Conservation (phyloP, 2,329 filamentous ascomycete genomes). For the Fusarium sp. region DNA sequence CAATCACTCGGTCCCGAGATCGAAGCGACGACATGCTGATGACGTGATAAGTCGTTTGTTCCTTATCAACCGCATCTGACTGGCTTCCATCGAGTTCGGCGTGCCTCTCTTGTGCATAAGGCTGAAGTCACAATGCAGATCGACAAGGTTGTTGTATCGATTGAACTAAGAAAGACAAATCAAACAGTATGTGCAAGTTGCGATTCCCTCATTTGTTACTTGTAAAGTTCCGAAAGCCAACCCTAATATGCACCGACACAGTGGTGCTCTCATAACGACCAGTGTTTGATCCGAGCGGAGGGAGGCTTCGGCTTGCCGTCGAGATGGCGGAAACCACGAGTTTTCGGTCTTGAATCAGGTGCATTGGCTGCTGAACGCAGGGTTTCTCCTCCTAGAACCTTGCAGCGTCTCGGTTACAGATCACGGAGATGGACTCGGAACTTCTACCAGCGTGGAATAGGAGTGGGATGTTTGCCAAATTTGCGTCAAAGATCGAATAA, state of each 20-base stretch:
- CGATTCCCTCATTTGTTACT: not conserved
- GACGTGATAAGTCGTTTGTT: not conserved
- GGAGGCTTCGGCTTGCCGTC: too few species aligned
- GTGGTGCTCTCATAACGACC: too few species aligned
- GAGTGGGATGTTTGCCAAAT: too few species aligned
- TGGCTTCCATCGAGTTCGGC: accelerated
- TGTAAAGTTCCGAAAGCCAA: not conserved
- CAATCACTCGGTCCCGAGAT: not conserved
- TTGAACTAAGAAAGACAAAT: too few species aligned
- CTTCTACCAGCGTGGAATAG: not conserved
- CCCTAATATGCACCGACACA: too few species aligned
- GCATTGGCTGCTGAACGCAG: accelerated
- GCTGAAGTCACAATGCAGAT: not conserved
- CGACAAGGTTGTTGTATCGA: not conserved
- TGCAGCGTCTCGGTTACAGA: too few species aligned
- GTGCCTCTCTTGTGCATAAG: not conserved
- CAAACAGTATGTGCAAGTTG: accelerated
- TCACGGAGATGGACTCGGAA: too few species aligned
- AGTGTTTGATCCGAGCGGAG: too few species aligned
- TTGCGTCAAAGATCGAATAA: accelerated
- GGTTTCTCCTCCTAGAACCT: too few species aligned
- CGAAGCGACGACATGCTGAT: not conserved
- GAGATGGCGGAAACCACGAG: not conserved
- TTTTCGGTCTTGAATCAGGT: accelerated
- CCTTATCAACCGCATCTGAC: not conserved